phyloP scores from a whole-genome alignment of 306 rosid species.

The Malus domestica region DNA sequence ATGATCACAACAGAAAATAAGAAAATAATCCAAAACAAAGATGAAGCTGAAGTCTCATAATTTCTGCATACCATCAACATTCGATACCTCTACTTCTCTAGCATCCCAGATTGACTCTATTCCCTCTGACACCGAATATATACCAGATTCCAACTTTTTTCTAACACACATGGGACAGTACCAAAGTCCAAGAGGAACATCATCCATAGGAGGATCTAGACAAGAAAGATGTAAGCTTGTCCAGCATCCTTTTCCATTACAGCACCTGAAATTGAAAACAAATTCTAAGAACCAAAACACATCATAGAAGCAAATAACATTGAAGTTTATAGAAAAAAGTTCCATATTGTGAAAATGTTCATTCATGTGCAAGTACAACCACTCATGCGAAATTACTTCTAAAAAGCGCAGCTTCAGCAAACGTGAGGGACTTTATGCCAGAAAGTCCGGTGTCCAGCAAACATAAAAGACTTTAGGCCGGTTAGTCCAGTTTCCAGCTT shows the following conservation, averaged over 20 bases:
- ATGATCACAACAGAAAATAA: not conserved
- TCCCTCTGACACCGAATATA: conserved; percentile 54
- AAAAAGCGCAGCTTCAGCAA: not conserved
- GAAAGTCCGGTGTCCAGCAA: not conserved
- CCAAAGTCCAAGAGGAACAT: conserved; percentile 59
- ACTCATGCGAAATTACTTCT: not conserved
- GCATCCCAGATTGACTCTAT: conserved; percentile 47
- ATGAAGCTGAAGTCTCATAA: not conserved
- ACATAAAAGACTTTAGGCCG: too few relatives aligned
- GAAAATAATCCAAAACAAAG: not conserved
- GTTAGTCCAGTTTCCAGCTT: not conserved
- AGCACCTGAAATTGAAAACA: conserved; percentile 39
- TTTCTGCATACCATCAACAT: conserved; percentile 39
- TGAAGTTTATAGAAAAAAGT: not conserved
- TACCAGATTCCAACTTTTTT: conserved; percentile 58
- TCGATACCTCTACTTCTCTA: conserved; percentile 33
- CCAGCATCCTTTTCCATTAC: conserved; percentile 59
- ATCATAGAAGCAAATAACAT: conserved; percentile 10
- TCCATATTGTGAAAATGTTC: not conserved
- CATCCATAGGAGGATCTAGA: conserved; percentile 57
- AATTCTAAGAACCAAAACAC: not conserved
- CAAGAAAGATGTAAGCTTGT: conserved; percentile 59
- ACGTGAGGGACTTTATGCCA: not conserved
- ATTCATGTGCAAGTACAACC: not conserved
- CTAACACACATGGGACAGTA: conserved; percentile 44